phyloP scores from a whole-genome alignment of 1,284 basidiomycete species.

The Cutaneotrichosporon cutaneum region DNA sequence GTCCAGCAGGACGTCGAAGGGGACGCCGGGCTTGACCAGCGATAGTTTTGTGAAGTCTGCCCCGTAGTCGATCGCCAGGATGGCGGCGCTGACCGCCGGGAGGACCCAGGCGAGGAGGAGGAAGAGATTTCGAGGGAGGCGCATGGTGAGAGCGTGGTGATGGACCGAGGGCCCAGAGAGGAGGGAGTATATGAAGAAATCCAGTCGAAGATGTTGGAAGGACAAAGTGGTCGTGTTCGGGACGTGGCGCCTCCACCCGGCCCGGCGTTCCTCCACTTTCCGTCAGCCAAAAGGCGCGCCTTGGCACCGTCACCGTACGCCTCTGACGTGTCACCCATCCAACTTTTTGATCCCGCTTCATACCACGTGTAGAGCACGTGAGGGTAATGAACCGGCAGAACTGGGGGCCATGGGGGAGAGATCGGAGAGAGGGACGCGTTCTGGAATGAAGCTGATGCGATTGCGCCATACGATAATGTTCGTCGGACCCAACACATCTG shows the following conservation, averaged over 20 bases:
- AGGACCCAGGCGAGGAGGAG: constrained; percentile 40
- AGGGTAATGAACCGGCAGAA: too few relatives aligned
- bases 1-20: constrained; percentile 94
- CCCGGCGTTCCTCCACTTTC: neutral
- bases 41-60: constrained; percentile 94
- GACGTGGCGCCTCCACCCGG: neutral
- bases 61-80: constrained; percentile 94
- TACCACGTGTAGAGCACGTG: neutral
- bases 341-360: too few relatives aligned
- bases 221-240: neutral
- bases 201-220: neutral
- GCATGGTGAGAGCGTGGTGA: constrained; percentile 20
- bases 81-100: constrained; percentile 51
- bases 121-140: constrained; percentile 23
- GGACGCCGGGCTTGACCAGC: constrained; percentile 90
- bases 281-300: too few relatives aligned
- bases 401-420: too few relatives aligned
- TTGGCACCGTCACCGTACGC: neutral
- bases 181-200: neutral
- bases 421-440: too few relatives aligned
- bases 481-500: too few relatives aligned
- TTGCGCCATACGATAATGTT: constrained; percentile 2
- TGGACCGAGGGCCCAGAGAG: neutral
- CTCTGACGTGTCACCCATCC: neutral
- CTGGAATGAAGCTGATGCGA: neutral